Evolutionary conservation across 2,329 filamentous ascomycete species (phyloP), one percentile per base, ranked within the genome.

Genomic region (Aspergillus carbonarius): DNA sequence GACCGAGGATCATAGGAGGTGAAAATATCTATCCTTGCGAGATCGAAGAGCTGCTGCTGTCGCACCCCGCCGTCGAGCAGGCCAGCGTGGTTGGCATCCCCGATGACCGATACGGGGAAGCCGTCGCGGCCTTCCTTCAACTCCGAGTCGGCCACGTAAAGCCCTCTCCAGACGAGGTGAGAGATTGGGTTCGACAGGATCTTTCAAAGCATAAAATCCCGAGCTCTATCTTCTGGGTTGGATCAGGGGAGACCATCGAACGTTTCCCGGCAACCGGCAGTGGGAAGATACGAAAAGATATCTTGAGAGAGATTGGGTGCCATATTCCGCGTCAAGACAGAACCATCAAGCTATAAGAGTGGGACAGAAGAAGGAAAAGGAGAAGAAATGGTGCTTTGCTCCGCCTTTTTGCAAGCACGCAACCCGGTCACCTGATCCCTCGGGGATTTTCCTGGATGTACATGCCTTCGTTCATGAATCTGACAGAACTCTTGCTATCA

Each of bases 21-120:
- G 87, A 89, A 70, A 90, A 90, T 72, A 81, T 82, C 18, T 88
- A 89, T 67, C 88, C 88, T 0, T 79, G 88, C 18, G 88, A 90
- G 70, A 89, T 90, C 59, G 88, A 90, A 72, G 86, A 89, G 69
- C 81, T 86, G 1, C 80, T 90, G 12, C 76, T 86, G 58, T 78
- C 79, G 2, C 88, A 91, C 70, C 79, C 84, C 0, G 74, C 80
- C 1, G 79, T 91, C 20, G 70, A 76, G 1, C 80, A 83, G 32
- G 87, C 87, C 17, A 81, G 88, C 47, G 87, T 90, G 1, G 83
- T 89, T 5, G 88, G 86, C 0, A 78, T 90, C 37, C 54, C 55
- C 20, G 42, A 86, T 84, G 68, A 83, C 86, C 66, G 78, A 79
- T 54, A 69, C 27, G 68, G 67, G 1, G 65, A 70, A 27, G 68